Evolutionary conservation across 1,284 basidiomycete genomes (phyloP), one percentile per base, ranked within the genome.

Genomic region (Neolentinus lepideus): DNA sequence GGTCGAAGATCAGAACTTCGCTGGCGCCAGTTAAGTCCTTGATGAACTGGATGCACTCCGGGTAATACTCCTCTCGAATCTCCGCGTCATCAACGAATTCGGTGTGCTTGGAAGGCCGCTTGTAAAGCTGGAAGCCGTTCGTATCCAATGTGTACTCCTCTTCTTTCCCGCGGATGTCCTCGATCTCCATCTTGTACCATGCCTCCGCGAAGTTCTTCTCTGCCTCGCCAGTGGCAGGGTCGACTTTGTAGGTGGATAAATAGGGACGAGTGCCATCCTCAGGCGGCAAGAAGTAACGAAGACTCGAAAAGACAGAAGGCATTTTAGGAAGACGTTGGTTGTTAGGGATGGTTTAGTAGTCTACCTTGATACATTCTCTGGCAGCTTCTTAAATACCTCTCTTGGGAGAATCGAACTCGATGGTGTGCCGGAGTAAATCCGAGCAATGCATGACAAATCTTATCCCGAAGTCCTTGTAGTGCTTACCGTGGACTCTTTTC

Each of bases 21-120:
- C 71, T 79, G 0, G 83, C 84, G 1, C 84, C 84, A 0, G 83
- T 84, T 8, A 81, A 59, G 60, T 78, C 67, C 70, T 86, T 86
- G 53, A 85, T 70, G 38, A 85, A 68, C 63, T 78, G 76, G 31
- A 74, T 72, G 58, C 78, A 79, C 68, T 87, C 84, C 0, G 76
- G 74, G 60, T 85, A 85, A 62, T 86, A 86, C 55, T 78, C 78
- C 51, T 62, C 63, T 59, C 74, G 62, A 54, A 85, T 74, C 27
- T 73, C 76, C 3, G 70, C 75, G 53, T 83, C 78, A 58, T 77
- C 69, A 10, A 60, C 58, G 62, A 80, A 81, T 0, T 69, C 58
- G 2, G 62, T 78, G 62, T 80, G 75, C 55, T 74, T 70, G 0
- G 79, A 66, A 0, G 75, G 65, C 22, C 66, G 64, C 1, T 72